Evolutionary conservation across 305 asterid species (phyloP), one percentile per base, ranked within the genome.

Genomic region (Petunia hybrid): DNA sequence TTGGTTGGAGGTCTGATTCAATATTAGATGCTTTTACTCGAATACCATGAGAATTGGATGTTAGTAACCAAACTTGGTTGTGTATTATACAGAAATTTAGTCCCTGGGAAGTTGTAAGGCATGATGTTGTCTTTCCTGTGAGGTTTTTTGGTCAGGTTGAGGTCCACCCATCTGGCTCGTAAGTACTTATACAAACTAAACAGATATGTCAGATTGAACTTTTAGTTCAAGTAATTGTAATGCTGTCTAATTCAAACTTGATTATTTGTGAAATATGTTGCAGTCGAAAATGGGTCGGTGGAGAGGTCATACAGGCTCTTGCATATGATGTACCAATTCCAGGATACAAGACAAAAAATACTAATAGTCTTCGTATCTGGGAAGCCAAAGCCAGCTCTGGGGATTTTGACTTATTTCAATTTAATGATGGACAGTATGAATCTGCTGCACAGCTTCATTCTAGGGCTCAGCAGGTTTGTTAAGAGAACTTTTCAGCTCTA

Each of bases 301-400:
- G 99, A 63, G 99, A 94, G 92, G 94, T 93, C 84, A 59, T 94
- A 85, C 98, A 97, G 87, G 98, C 99, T 83, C 79, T 94, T 87
- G 98, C 98, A 81, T 97, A 94, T 85, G 99, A 97, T 90, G 98
- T 97, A 60, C 99, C 99, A 35, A 93, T 97, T 89, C 99, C 99
- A 83, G 99, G 99, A 83, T 97, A 93, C 87, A 97, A 90, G 90
- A 97, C 99, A 77, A 97, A 93, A 89, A 94, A 97, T 87, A 94
- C 99, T 65, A 97, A 91, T 83, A 90, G 97, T 82, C 99, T 97
- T 84, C 97, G 99, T 46, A 97, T 97, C 80, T 97, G 99, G 99
- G 98, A 97, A 55, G 99, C 99, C 86, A 91, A 91, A 91, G 98
- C 99, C 82, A 83, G 90, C 83, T 89, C 98, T 43, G 88, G 82